Conservation (phyloP, 805 yeast species). For the Scheffersomyces lignosus region DNA sequence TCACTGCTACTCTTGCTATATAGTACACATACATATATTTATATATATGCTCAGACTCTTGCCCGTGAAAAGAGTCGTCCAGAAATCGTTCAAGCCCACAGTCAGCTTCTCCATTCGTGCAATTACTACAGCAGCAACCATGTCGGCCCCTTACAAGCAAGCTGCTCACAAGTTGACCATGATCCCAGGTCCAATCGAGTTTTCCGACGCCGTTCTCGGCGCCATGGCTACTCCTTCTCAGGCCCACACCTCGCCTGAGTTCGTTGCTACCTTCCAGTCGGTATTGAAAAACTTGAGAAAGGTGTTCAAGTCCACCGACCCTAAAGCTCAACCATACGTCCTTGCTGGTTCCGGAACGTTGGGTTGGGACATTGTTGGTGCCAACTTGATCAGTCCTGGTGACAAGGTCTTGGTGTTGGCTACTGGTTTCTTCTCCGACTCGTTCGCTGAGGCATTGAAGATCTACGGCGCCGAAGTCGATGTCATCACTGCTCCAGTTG, state of each 20-base stretch:
- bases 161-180: constrained; percentile 49
- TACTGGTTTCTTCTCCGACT: constrained; percentile 88
- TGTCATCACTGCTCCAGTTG: constrained; percentile 68
- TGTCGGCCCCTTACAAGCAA: constrained; percentile 41
- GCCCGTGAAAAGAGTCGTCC: too few relatives aligned
- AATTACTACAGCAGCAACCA: constrained; percentile 8
- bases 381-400: constrained; percentile 64
- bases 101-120: too few relatives aligned
- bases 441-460: constrained; percentile 71
- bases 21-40: too few relatives aligned
- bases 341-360: constrained; percentile 90
- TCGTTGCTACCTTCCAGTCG: constrained; percentile 68
- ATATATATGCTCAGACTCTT: too few relatives aligned
- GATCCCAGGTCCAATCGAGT: constrained; percentile 87
- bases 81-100: too few relatives aligned
- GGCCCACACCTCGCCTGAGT: constrained; percentile 89
- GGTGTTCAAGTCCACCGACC: constrained; percentile 68
- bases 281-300: constrained; percentile 67
- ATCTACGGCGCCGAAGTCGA: constrained; percentile 79
- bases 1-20: too few relatives aligned
- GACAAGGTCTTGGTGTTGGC: constrained; percentile 80
- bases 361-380: constrained; percentile 90
- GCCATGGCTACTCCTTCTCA: constrained; percentile 84
- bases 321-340: constrained; percentile 75
- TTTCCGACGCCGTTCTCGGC: constrained; percentile 72